phyloP scores from a whole-genome alignment of 2,329 filamentous ascomycete genomes.

The Coniochaeta sp. region DNA sequence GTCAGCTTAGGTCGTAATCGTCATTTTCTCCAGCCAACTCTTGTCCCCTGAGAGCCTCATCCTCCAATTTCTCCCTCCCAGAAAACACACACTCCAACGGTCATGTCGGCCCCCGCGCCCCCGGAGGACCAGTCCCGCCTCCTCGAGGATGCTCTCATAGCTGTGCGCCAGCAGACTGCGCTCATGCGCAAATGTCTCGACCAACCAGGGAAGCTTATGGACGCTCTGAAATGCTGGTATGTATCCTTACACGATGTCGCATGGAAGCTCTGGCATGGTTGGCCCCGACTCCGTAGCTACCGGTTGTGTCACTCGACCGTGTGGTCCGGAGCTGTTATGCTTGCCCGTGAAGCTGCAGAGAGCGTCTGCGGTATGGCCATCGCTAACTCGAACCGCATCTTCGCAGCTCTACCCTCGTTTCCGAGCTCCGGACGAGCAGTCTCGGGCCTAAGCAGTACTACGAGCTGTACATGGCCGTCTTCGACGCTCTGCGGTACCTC shows the following conservation, averaged over 20 bases:
- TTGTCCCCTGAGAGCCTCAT: neutral
- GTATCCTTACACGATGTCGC: conserved; percentile 23
- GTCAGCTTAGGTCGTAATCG: neutral
- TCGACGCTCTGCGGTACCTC: conserved; percentile 93
- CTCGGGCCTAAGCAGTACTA: conserved; percentile 99
- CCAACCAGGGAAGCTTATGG: conserved; percentile 97
- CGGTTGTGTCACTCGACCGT: neutral
- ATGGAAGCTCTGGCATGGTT: neutral
- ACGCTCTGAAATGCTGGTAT: conserved; percentile 98
- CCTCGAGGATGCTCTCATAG: conserved; percentile 92
- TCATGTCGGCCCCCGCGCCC: conserved; percentile 44
- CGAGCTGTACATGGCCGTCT: conserved; percentile 98
- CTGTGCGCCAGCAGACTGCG: conserved; percentile 93
- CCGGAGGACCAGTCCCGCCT: conserved; percentile 82
- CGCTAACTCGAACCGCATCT: neutral
- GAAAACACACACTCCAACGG: neutral
- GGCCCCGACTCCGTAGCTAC: neutral
- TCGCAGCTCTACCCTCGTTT: conserved; percentile 85
- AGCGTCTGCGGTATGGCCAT: neutral
- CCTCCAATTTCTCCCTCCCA: neutral
- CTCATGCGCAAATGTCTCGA: conserved; percentile 98
- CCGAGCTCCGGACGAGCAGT: conserved; percentile 94
- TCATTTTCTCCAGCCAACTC: neutral
- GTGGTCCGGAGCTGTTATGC: neutral
- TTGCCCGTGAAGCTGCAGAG: conserved; percentile 4